phyloP scores from a whole-genome alignment of 1,284 basidiomycete genomes.

The Naganishia albida region DNA sequence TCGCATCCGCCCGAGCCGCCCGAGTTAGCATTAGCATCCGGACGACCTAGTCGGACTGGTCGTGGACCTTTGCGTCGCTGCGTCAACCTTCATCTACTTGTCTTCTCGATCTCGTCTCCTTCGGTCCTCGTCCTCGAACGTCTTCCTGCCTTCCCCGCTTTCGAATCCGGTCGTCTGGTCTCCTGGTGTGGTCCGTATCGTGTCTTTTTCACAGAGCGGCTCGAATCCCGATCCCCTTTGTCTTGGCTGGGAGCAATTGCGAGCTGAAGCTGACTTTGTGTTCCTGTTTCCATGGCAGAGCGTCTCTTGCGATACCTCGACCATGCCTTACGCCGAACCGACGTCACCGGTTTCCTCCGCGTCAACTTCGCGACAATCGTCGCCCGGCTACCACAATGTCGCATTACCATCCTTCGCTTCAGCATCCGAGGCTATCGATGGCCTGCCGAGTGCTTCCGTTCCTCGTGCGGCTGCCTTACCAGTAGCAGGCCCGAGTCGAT shows the following conservation, averaged over 20 bases:
- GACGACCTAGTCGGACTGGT: no score
- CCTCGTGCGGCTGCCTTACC: background rate
- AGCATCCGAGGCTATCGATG: constrained; percentile 19
- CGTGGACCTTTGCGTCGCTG: no score
- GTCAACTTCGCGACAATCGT: constrained; percentile 37
- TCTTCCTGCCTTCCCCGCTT: background rate
- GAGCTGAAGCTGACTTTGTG: constrained; percentile 6
- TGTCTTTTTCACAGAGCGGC: background rate
- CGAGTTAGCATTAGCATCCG: no score
- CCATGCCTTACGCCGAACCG: constrained; percentile 52
- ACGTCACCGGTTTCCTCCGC: constrained; percentile 41
- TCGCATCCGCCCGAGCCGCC: no score
- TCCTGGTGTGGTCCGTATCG: background rate
- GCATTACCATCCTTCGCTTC: constrained; percentile 14
- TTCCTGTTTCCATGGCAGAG: background rate
- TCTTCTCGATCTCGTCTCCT: no score
- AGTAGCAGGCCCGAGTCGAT: background rate
- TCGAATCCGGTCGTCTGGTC: background rate
- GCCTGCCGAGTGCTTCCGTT: background rate
- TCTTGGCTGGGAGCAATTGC: background rate
- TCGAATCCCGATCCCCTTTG: background rate
- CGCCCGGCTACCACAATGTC: constrained; percentile 3
- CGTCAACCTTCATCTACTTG: no score
- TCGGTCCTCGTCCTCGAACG: no score
- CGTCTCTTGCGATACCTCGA: constrained; percentile 13